Percentiles rank a stretch among this genome's conserved stretches.
Conservation (phyloP, 139 green algal species). For the Raphidocelis subcapitata region DNA sequence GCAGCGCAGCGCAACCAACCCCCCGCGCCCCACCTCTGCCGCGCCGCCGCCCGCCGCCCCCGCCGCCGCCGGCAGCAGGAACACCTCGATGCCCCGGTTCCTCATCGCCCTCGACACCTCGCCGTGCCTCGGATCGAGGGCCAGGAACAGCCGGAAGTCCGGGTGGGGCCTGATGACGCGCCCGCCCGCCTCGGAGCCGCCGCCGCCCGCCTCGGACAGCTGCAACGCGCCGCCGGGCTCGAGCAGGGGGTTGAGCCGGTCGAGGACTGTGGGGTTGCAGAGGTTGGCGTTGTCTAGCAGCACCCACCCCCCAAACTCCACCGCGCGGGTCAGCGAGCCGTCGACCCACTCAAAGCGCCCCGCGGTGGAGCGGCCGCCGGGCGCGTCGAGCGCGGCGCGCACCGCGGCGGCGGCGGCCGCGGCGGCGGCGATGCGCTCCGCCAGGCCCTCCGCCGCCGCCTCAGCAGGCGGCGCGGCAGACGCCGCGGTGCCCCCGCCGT, state of each 20-base stretch:
- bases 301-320: constrained; percentile 89
- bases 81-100: constrained; percentile 96
- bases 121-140: constrained; percentile 83
- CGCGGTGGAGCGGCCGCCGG: constrained; percentile 23
- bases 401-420: too few species aligned
- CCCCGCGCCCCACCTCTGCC: background rate
- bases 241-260: constrained; percentile 96
- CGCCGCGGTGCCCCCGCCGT: too few species aligned
- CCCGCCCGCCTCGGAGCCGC: constrained; percentile 1
- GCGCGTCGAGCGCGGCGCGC: too few species aligned
- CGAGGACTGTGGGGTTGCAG: constrained; percentile 94
- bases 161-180: constrained; percentile 84
- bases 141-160: constrained; percentile 94
- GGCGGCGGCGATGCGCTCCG: too few species aligned
- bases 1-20: background rate
- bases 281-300: constrained; percentile 97
- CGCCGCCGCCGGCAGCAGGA: constrained; percentile 51
- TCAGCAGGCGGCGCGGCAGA: background rate
- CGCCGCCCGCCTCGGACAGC: constrained; percentile 84
- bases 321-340: constrained; percentile 80
- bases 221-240: constrained; percentile 85
- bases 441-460: too few species aligned
- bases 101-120: constrained; percentile 97
- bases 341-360: constrained; percentile 99
- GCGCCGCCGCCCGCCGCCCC: background rate